These are phyloP conservation scores for Crotalaria pallida DNA, from an alignment of 306 rosid species.

Conservation along the genomic window DNA sequence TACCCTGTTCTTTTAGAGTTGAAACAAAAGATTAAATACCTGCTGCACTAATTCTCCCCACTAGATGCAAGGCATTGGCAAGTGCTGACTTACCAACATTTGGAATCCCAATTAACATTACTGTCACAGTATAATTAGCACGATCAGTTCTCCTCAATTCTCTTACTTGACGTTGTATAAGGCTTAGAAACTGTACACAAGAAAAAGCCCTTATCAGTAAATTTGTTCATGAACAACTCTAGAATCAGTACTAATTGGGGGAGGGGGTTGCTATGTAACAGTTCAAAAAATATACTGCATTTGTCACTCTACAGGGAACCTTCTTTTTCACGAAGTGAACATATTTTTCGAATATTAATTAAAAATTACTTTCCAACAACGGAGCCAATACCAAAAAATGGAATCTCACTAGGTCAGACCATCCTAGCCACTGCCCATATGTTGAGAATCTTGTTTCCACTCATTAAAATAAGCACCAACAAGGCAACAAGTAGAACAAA, in stretches of 20 bases:
- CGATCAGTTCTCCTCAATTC: conserved; percentile 42
- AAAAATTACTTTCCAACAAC: not conserved
- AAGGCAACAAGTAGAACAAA: conserved; percentile 6
- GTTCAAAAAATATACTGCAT: not conserved
- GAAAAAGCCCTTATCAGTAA: conserved; percentile 3
- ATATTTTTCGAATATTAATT: not conserved
- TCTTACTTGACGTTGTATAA: conserved; percentile 63
- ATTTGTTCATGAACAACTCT: conserved; percentile 2
- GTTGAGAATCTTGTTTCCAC: not conserved
- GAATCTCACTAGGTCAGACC: not conserved
- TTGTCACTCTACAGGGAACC: not conserved
- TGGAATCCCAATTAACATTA: conserved; percentile 77
- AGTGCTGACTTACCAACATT: conserved; percentile 94
- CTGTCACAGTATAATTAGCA: conserved; percentile 50
- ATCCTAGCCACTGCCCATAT: not conserved
- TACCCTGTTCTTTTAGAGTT: not conserved
- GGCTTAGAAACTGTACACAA: conserved; percentile 56
- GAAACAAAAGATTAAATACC: conserved; percentile 36
- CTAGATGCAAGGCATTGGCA: conserved; percentile 77
- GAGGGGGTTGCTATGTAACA: not conserved
- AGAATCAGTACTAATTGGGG: not conserved
- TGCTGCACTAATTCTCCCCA: conserved; percentile 88
- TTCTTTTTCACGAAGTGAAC: not conserved
- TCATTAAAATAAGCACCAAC: not conserved
- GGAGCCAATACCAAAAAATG: conserved; percentile 1